phyloP scores from a whole-genome alignment of 495 filamentous ascomycete species.

The Durotheca rogersii region DNA sequence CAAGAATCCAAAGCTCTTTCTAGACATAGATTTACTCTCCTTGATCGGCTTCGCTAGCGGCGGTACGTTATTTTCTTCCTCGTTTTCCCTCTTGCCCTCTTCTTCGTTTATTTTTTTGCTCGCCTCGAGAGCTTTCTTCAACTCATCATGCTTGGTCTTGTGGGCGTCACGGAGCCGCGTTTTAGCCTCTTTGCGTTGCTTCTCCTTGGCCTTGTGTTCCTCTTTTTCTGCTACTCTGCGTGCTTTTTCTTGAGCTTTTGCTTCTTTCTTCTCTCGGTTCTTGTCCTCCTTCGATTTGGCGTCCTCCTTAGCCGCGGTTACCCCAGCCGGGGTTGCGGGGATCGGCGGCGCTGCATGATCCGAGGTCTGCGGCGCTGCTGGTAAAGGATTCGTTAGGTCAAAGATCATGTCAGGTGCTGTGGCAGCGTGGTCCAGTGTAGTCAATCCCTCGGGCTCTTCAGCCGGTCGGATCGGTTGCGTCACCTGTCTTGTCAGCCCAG shows the following conservation, averaged over 20 bases:
- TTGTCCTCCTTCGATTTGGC: slow-evolving; percentile 54
- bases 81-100: slow-evolving; percentile 42
- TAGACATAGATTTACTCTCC: slow-evolving; percentile 47
- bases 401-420: slow-evolving; percentile 54
- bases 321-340: slow-evolving; percentile 31
- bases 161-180: slow-evolving; percentile 37
- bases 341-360: slow-evolving; percentile 35
- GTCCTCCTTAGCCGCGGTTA: slow-evolving; percentile 40
- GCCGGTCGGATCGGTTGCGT: slow-evolving; percentile 41
- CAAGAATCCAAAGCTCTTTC: slow-evolving; percentile 53
- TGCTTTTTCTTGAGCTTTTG: slow-evolving; percentile 66
- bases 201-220: slow-evolving; percentile 62
- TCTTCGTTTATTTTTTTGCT: slow-evolving; percentile 47
- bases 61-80: slow-evolving; percentile 37
- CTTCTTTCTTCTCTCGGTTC: slow-evolving; percentile 57
- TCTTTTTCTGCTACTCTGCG: slow-evolving; percentile 55
- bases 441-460: slow-evolving; percentile 56
- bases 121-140: slow-evolving; percentile 43
- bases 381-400: slow-evolving; percentile 37
- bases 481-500: slow-evolving; percentile 41
- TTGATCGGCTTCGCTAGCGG: slow-evolving; percentile 42
- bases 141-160: slow-evolving; percentile 41
- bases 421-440: slow-evolving; percentile 57
- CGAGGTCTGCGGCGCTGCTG: slow-evolving; percentile 31
- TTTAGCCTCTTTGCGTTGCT: slow-evolving; percentile 41